Conservation (phyloP, 2,329 filamentous ascomycete genomes). For the Ophiognomonia clavigignenti-juglandacearum region DNA sequence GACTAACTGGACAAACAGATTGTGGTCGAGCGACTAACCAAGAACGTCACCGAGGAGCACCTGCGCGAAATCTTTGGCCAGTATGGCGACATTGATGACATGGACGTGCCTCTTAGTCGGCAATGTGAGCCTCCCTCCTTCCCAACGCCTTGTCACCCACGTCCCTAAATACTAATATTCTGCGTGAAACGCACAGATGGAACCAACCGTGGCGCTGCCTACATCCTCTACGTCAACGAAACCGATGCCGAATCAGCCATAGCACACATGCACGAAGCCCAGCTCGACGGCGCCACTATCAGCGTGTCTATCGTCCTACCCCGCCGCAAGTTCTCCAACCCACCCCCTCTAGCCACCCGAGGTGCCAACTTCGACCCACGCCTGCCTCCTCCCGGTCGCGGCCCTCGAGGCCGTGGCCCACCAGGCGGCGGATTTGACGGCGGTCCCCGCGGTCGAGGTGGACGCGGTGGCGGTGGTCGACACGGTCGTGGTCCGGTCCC, state of each 20-base stretch:
- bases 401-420: conserved; percentile 24
- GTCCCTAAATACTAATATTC: not conserved
- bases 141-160: not conserved
- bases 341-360: conserved; percentile 67
- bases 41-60: conserved; percentile 87
- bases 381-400: conserved; percentile 33
- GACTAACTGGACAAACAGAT: conserved; percentile 53
- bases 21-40: conserved; percentile 91
- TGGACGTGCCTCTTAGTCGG: conserved; percentile 87
- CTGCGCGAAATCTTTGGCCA: conserved; percentile 86
- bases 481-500: conserved; percentile 28
- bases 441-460: conserved; percentile 32
- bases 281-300: conserved; percentile 77
- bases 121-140: conserved; percentile 55
- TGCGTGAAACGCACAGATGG: conserved; percentile 43
- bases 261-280: conserved; percentile 96
- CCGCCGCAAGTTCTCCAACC: conserved; percentile 73
- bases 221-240: conserved; percentile 77
- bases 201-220: conserved; percentile 88
- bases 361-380: conserved; percentile 56
- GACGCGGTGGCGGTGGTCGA: conserved; percentile 25
- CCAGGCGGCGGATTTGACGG: conserved; percentile 28
- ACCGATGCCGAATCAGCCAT: conserved; percentile 83
- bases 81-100: conserved; percentile 79
- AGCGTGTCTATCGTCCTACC: conserved; percentile 87